phyloP scores from a whole-genome alignment of 768 basidiomycete genomes.

The Mrakia gelida region DNA sequence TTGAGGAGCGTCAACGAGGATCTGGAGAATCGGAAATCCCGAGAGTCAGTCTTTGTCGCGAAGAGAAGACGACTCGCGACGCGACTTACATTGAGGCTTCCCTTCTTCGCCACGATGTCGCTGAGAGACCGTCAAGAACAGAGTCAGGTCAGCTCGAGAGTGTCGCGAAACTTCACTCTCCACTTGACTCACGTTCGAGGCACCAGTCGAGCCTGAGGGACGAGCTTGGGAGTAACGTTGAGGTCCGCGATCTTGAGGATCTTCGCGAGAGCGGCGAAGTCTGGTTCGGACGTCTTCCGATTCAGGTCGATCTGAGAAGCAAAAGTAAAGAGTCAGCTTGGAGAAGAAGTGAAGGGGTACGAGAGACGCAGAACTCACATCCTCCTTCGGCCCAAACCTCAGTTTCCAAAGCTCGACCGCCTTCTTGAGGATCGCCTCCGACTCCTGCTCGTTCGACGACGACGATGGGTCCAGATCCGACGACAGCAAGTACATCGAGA shows the following conservation, averaged over 20 bases:
- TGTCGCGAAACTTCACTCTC: too few relatives aligned
- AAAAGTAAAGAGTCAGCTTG: not conserved
- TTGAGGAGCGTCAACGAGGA: conserved; percentile 73
- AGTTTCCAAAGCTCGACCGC: conserved; percentile 78
- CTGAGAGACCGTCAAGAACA: not conserved
- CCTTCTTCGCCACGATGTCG: conserved; percentile 73
- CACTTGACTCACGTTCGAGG: conserved; percentile 59
- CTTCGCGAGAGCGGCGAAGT: conserved; percentile 45
- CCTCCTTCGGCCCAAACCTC: conserved; percentile 67
- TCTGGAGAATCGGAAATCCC: conserved; percentile 43
- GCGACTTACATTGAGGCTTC: conserved; percentile 52
- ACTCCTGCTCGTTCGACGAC: conserved; percentile 38
- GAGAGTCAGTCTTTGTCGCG: not conserved
- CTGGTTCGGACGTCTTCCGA: conserved; percentile 62
- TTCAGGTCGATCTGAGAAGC: conserved; percentile 66
- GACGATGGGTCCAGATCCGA: conserved; percentile 45
- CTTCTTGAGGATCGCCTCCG: conserved; percentile 56
- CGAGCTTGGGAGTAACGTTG: conserved; percentile 36
- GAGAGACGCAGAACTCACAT: conserved; percentile 52
- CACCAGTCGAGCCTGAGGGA: conserved; percentile 52
- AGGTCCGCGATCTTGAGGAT: conserved; percentile 34
- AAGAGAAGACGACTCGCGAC: not conserved
- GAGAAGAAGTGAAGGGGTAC: not conserved
- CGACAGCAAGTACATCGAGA: conserved; percentile 46
- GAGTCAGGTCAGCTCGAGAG: not conserved